These are phyloP conservation scores for Starmera dryadoides DNA, from an alignment of 805 yeast species.

Conservation along the genomic window DNA sequence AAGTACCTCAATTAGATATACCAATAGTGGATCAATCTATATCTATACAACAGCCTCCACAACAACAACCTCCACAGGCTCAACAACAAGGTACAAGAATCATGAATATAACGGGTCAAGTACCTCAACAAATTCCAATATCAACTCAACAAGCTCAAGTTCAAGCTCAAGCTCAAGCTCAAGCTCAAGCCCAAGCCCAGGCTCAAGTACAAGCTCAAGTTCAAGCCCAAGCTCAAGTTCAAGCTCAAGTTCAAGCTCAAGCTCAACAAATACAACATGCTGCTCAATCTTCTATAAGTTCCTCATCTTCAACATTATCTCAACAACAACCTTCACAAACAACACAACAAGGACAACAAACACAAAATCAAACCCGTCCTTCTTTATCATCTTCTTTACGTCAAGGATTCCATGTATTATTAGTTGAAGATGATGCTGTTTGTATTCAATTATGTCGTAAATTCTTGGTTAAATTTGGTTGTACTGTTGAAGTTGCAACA, in stretches of 20 bases:
- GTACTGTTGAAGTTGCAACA: constrained; percentile 85
- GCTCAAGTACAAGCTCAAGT: not conserved
- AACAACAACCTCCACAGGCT: constrained; percentile 6
- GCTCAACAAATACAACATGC: constrained; percentile 5
- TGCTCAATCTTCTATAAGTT: constrained; percentile 5
- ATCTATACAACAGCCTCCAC: constrained; percentile 5
- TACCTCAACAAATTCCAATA: too few species aligned
- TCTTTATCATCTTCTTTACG: constrained; percentile 8
- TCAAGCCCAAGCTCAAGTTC: not conserved
- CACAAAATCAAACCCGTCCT: not conserved
- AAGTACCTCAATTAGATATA: constrained; percentile 56
- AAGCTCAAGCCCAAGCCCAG: not conserved
- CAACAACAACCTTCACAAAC: constrained; percentile 7
- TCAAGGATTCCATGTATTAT: constrained; percentile 57
- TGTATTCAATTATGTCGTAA: constrained; percentile 79
- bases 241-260: constrained; percentile 3
- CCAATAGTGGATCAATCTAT: constrained; percentile 25
- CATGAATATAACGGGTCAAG: too few species aligned
- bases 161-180: too few species aligned
- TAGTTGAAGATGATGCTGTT: constrained; percentile 77
- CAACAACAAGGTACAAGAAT: too few species aligned
- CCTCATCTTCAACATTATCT: too few species aligned
- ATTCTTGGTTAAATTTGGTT: constrained; percentile 80
- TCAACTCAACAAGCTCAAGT: too few species aligned
- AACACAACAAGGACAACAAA: constrained; percentile 4